These are phyloP conservation scores for Boletus vinaceobasis DNA, from an alignment of 768 basidiomycete species.

Conservation along the genomic window DNA sequence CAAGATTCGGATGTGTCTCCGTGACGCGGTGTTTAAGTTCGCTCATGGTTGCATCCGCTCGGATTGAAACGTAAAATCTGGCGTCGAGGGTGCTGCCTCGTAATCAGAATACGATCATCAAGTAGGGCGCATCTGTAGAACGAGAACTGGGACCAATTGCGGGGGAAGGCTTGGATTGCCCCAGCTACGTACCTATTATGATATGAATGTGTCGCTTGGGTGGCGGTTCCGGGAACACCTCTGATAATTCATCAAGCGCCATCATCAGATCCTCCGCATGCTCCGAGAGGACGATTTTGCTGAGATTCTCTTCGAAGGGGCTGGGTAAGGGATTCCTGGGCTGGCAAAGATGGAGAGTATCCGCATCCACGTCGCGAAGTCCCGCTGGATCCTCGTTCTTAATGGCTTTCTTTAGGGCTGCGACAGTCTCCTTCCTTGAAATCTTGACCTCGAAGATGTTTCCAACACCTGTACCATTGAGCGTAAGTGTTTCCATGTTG, in stretches of 20 bases:
- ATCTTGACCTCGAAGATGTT: neutral
- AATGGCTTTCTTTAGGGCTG: neutral
- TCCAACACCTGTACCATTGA: no score
- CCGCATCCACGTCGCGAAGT: neutral
- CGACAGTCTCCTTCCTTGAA: neutral
- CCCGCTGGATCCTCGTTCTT: neutral
- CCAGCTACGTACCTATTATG: neutral
- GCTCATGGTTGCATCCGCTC: no score
- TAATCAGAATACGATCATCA: neutral
- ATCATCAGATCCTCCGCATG: neutral
- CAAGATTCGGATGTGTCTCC: neutral
- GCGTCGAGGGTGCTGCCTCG: neutral
- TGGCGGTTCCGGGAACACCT: neutral
- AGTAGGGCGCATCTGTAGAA: neutral
- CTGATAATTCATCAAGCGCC: neutral
- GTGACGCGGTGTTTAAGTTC: neutral
- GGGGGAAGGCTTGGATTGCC: neutral
- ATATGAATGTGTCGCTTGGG: neutral
- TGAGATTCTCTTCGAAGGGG: neutral
- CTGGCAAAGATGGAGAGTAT: neutral
- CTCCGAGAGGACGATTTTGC: neutral
- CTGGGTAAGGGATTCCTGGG: neutral
- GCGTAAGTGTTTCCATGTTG: no score
- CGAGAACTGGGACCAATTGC: neutral
- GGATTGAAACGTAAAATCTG: conserved; percentile 4